These are phyloP conservation scores for Xylariaceae sp. DNA, from an alignment of 2,329 filamentous ascomycete genomes.

Conservation along the genomic window DNA sequence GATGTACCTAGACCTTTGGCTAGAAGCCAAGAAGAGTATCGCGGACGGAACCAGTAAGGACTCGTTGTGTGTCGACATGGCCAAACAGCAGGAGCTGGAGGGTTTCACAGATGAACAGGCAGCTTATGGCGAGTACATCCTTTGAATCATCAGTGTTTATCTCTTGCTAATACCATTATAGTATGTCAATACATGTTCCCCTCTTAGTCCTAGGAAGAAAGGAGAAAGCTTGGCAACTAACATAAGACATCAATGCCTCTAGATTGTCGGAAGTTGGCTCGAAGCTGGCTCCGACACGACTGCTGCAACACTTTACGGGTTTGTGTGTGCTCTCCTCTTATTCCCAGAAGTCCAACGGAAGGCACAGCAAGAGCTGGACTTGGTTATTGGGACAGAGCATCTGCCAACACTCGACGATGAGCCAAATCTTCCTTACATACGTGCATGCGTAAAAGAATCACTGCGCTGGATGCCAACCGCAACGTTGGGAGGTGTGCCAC, in stretches of 20 bases:
- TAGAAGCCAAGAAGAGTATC: conserved; percentile 2
- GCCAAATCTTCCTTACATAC: conserved; percentile 39
- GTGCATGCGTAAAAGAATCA: conserved; percentile 39
- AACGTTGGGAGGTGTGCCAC: conserved; percentile 29
- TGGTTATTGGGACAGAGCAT: conserved; percentile 36
- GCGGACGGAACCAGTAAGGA: conserved; percentile 1
- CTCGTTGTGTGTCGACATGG: conserved; percentile 1
- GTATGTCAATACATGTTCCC: too few relatives aligned
- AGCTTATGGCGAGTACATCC: conserved; percentile 4
- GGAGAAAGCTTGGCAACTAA: too few relatives aligned
- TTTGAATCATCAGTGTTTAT: too few relatives aligned
- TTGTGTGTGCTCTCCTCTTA: conserved; percentile 5
- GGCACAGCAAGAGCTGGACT: conserved; percentile 30
- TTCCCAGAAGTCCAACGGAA: background rate
- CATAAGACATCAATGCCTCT: too few relatives aligned
- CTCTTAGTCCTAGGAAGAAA: too few relatives aligned
- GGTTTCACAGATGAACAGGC: conserved; percentile 5
- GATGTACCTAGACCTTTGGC: conserved; percentile 3
- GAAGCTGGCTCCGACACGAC: conserved; percentile 9
- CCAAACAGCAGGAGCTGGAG: conserved; percentile 2
- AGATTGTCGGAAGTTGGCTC: background rate
- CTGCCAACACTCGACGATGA: conserved; percentile 39
- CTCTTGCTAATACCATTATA: too few relatives aligned
- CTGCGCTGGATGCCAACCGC: conserved; percentile 39
- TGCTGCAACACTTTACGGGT: conserved; percentile 1